phyloP scores from a whole-genome alignment of 306 rosid genomes.

The Cicer arietinum region DNA sequence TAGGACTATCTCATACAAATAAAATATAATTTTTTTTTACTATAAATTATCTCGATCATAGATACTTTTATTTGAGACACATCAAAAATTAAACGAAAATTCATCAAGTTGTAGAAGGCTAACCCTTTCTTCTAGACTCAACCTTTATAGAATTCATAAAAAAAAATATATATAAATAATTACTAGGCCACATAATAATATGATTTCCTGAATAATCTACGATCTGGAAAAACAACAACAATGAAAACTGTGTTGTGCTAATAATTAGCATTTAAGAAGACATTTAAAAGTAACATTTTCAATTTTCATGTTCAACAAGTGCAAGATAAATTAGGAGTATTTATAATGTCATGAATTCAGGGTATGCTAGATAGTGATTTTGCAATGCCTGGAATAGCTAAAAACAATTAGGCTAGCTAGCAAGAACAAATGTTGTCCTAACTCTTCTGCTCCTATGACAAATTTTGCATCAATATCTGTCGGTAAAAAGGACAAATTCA shows the following conservation, averaged over 20 bases:
- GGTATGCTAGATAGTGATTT: background rate
- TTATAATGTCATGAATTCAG: background rate
- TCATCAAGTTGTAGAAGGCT: too few species aligned
- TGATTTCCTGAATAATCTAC: background rate
- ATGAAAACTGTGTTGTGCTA: background rate
- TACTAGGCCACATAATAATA: background rate
- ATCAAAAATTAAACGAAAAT: too few species aligned
- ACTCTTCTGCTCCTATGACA: slow-evolving; percentile 24
- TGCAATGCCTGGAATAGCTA: background rate
- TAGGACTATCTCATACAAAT: background rate
- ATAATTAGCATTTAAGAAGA: background rate
- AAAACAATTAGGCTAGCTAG: slow-evolving; percentile 1
- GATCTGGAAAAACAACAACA: background rate
- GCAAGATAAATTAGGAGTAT: slow-evolving; percentile 19
- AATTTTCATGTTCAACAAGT: background rate
- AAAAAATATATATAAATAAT: background rate
- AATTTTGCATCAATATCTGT: slow-evolving; percentile 30
- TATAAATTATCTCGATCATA: too few species aligned
- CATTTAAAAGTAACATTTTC: background rate
- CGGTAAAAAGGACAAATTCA: slow-evolving; percentile 29
- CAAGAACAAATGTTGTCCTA: slow-evolving; percentile 23
- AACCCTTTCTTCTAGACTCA: too few species aligned
- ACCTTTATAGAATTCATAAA: too few species aligned
- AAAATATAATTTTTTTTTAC: too few species aligned
- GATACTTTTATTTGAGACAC: too few species aligned